Evolutionary conservation across 1,284 basidiomycete genomes (phyloP).

Genomic region (Neolentinus lepideus): DNA sequence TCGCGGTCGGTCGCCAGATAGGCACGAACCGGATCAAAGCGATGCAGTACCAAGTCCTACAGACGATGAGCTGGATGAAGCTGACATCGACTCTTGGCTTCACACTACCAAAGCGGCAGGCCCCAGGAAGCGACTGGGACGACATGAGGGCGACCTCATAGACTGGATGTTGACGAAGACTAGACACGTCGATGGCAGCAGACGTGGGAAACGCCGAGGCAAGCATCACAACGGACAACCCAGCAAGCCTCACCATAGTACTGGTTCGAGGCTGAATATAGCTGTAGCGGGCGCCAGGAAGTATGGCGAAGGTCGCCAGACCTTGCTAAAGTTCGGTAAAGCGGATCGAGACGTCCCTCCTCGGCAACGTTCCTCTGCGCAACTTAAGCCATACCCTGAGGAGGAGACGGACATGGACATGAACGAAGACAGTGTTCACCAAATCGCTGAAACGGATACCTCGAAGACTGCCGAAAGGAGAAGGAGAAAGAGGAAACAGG

Average conservation of each 20-base stretch:
- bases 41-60: constrained; percentile 17
- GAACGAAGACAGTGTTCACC: neutral
- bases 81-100: constrained; percentile 23
- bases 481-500: neutral
- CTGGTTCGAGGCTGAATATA: constrained; percentile 22
- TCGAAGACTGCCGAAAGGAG: constrained; percentile 1
- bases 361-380: neutral
- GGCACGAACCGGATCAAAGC: neutral
- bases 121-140: constrained; percentile 12
- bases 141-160: constrained; percentile 38
- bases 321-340: constrained; percentile 23
- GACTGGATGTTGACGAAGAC: constrained; percentile 51
- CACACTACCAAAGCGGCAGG: constrained; percentile 10
- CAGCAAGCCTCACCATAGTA: constrained; percentile 8
- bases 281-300: constrained; percentile 26
- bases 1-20: neutral
- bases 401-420: neutral
- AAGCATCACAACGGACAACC: constrained; percentile 9
- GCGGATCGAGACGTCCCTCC: neutral
- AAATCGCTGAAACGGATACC: neutral
- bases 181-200: constrained; percentile 19
- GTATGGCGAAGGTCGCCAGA: constrained; percentile 28
- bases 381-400: neutral
- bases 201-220: constrained; percentile 10
- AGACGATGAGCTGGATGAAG: constrained; percentile 23